These are phyloP conservation scores for Aspergillus novoparasiticus DNA, from an alignment of 2,329 filamentous ascomycete species.

Conservation along the genomic window DNA sequence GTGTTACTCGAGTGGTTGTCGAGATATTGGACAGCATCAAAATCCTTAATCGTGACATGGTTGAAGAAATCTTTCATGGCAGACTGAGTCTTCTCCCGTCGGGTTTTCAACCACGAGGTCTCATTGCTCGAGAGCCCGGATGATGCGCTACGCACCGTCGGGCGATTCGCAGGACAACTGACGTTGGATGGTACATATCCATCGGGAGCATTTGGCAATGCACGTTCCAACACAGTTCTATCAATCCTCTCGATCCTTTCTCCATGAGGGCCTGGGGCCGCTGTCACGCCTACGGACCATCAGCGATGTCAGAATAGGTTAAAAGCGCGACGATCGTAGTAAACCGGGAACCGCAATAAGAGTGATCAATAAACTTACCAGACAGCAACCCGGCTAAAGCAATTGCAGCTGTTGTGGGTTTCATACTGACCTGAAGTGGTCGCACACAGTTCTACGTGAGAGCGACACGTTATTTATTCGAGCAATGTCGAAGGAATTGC, in stretches of 20 bases:
- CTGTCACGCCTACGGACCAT: constrained; percentile 12
- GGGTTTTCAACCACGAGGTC: constrained; percentile 69
- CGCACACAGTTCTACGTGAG: neutral
- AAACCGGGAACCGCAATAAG: neutral
- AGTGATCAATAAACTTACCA: constrained; percentile 12
- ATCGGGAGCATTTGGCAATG: constrained; percentile 61
- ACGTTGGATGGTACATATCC: constrained; percentile 72
- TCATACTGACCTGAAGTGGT: constrained; percentile 14
- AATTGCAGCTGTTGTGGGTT: constrained; percentile 12
- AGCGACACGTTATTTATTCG: neutral
- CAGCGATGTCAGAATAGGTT: neutral
- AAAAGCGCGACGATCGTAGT: neutral
- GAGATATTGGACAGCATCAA: constrained; percentile 76
- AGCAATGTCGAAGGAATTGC: constrained; percentile 6
- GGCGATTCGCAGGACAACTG: constrained; percentile 68
- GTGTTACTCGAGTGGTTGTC: constrained; percentile 58
- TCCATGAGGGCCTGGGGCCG: constrained; percentile 7
- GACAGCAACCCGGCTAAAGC: constrained; percentile 21
- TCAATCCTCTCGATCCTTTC: constrained; percentile 1
- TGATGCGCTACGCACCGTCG: constrained; percentile 69
- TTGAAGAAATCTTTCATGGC: constrained; percentile 74
- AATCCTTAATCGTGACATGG: constrained; percentile 72
- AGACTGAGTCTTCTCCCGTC: constrained; percentile 71
- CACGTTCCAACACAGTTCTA: constrained; percentile 34
- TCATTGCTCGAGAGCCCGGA: constrained; percentile 68